A percentile compares a stretch with the other conserved stretches of the same genome.
These are phyloP conservation scores for Phialophora expanda DNA, from an alignment of 2,329 filamentous ascomycete species.

Conservation along the genomic window DNA sequence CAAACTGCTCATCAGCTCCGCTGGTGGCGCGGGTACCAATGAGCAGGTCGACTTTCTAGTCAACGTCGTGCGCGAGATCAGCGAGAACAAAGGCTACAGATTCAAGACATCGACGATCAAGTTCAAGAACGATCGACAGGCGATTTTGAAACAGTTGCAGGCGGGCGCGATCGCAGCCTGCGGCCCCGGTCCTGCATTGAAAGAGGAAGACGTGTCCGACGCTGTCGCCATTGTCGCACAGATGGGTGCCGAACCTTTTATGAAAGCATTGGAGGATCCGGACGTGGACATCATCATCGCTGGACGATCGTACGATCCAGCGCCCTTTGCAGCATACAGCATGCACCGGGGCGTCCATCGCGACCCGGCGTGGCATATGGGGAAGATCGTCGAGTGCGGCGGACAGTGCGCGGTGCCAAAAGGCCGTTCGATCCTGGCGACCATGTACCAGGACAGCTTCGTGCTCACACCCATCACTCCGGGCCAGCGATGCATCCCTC, in stretches of 20 bases:
- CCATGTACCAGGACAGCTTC: slow-evolving; percentile 55
- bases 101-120: slow-evolving; percentile 7
- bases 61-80: slow-evolving; percentile 48
- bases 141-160: slow-evolving; percentile 5
- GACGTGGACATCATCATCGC: slow-evolving; percentile 57
- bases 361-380: slow-evolving; percentile 47
- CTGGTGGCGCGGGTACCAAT: slow-evolving; percentile 56
- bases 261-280: slow-evolving; percentile 40
- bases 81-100: not conserved
- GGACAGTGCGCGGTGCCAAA: slow-evolving; percentile 57
- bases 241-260: slow-evolving; percentile 54
- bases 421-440: slow-evolving; percentile 50
- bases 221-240: slow-evolving; percentile 52
- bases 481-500: slow-evolving; percentile 52
- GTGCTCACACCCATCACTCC: slow-evolving; percentile 54
- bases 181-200: slow-evolving; percentile 50
- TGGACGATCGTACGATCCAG: slow-evolving; percentile 52
- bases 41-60: slow-evolving; percentile 51
- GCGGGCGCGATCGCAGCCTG: slow-evolving; percentile 11
- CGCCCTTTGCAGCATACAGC: slow-evolving; percentile 50
- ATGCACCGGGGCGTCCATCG: slow-evolving; percentile 43
- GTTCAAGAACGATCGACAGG: slow-evolving; percentile 1
- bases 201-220: slow-evolving; percentile 46
- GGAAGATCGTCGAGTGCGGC: slow-evolving; percentile 63
- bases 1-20: slow-evolving; percentile 42